Evolutionary conservation across 805 yeast genomes (phyloP), one percentile per base, ranked within the genome.

Genomic region (Candida sanyiensis): DNA sequence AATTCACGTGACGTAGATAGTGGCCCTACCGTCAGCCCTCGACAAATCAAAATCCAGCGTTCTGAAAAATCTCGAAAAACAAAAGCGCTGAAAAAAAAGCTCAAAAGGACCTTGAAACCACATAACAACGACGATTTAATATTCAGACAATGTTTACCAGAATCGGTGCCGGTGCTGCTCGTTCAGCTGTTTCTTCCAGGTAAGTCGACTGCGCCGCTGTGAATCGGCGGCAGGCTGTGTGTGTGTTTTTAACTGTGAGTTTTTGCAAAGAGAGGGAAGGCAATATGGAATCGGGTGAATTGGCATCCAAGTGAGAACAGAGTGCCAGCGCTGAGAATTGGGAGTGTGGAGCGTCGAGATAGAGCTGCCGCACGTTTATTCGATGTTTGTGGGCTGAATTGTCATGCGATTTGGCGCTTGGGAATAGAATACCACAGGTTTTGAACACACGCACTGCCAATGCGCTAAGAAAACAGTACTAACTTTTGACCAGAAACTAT

Each of bases 401-500:
- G 22, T 9, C 4, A 10, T 7, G 10, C 18, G 32, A 8, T 22
- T 22, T 22, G 25, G 10, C 8, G 11, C 10, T 22, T 8, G 25
- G 11, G 25, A 22, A 22, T n/a, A n/a, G n/a, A n/a, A n/a, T n/a
- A n/a, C n/a, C n/a, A n/a, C n/a, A n/a, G n/a, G n/a, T n/a, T n/a
- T 22, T 27, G 29, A 27, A 23, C 9, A 9, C 9, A 23, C 26
- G 12, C 26, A 23, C 26, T 9, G 12, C 26, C 26, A 23, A 23
- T 23, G 12, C 12, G 26, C 26, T n/a, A 10, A 11, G 22, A 28
- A 18, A 17, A 16, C 10, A 12, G 17, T 48, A 50, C 51, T 51
- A 52, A 48, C 51, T 27, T 32, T 20, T 13, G 20, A 20, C 19
- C 49, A 85, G 96, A 83, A 81, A 80, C 74, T 90, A 87, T 74